Conservation (phyloP, 2,329 filamentous ascomycete genomes). For the Colletotrichum cereale region DNA sequence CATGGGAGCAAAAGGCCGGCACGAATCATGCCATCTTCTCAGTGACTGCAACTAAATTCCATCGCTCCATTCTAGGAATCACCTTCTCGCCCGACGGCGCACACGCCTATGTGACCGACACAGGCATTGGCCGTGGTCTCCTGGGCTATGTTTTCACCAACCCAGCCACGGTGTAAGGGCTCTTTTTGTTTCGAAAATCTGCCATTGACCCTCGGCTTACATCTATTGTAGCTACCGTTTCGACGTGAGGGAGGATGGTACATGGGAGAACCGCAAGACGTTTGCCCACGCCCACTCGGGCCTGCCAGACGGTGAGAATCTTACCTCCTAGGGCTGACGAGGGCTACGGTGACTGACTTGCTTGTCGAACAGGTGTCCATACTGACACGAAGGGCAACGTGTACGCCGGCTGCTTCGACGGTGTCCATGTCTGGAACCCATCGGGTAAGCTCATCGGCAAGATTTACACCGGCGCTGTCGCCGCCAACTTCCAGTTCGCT, state of each 20-base stretch:
- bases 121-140: conserved; percentile 61
- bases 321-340: not conserved
- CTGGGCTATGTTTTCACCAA: conserved; percentile 56
- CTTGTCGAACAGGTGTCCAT: conserved; percentile 54
- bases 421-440: conserved; percentile 62
- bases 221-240: conserved; percentile 56
- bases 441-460: conserved; percentile 65
- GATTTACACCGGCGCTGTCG: conserved; percentile 62
- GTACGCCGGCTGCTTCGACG: conserved; percentile 63
- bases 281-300: conserved; percentile 69
- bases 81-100: conserved; percentile 67
- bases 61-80: conserved; percentile 57
- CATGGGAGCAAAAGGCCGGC: not conserved
- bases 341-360: conserved; percentile 54
- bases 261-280: conserved; percentile 60
- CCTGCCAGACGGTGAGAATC: conserved; percentile 67
- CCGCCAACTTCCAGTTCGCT: conserved; percentile 61
- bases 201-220: conserved; percentile 36
- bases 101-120: conserved; percentile 69
- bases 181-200: not conserved
- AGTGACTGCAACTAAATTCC: not conserved
- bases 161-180: conserved; percentile 61
- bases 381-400: conserved; percentile 67
- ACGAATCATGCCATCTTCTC: too few species aligned
- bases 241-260: conserved; percentile 59